phyloP scores from a whole-genome alignment of 2,329 filamentous ascomycete genomes.

The Cyclaneusma minus region DNA sequence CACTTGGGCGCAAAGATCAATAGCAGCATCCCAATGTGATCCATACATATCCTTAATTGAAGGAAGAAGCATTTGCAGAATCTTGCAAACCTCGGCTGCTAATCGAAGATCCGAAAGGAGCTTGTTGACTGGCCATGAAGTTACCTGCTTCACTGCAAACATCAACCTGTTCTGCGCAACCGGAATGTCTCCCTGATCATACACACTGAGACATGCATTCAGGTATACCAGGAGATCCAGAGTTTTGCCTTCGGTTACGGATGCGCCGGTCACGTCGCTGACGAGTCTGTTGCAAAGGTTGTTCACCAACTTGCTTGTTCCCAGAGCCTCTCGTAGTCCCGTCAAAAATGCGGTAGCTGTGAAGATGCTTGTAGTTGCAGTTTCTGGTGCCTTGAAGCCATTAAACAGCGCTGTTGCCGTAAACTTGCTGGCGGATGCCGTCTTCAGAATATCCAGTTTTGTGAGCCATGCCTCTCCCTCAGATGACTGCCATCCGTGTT shows the following conservation, averaged over 20 bases:
- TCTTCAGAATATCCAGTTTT: slow-evolving; percentile 29
- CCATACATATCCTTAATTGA: slow-evolving; percentile 73
- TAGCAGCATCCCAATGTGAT: slow-evolving; percentile 60
- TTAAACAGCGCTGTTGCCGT: slow-evolving; percentile 32
- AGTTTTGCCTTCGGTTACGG: slow-evolving; percentile 26
- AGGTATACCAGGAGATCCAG: slow-evolving; percentile 35
- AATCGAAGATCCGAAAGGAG: slow-evolving; percentile 27
- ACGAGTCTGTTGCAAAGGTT: slow-evolving; percentile 44
- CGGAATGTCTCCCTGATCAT: slow-evolving; percentile 34
- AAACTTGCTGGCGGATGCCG: slow-evolving; percentile 29
- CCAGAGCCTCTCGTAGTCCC: slow-evolving; percentile 34
- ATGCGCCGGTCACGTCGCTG: slow-evolving; percentile 40
- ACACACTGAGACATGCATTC: slow-evolving; percentile 35
- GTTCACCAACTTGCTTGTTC: slow-evolving; percentile 29
- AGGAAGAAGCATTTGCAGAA: slow-evolving; percentile 48
- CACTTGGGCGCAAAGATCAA: slow-evolving; percentile 40
- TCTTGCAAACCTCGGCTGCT: slow-evolving; percentile 36
- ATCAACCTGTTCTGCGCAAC: slow-evolving; percentile 40
- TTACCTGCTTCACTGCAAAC: slow-evolving; percentile 68
- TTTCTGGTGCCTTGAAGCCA: slow-evolving; percentile 39
- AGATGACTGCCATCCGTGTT: slow-evolving; percentile 26
- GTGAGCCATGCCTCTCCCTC: slow-evolving; percentile 31
- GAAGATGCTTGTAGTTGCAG: slow-evolving; percentile 29
- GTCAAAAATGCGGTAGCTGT: slow-evolving; percentile 32
- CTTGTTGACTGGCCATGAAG: slow-evolving; percentile 48